Evolutionary conservation across 768 basidiomycete genomes (phyloP), one percentile per base, ranked within the genome.

Genomic region (Rhizopogon rudus): DNA sequence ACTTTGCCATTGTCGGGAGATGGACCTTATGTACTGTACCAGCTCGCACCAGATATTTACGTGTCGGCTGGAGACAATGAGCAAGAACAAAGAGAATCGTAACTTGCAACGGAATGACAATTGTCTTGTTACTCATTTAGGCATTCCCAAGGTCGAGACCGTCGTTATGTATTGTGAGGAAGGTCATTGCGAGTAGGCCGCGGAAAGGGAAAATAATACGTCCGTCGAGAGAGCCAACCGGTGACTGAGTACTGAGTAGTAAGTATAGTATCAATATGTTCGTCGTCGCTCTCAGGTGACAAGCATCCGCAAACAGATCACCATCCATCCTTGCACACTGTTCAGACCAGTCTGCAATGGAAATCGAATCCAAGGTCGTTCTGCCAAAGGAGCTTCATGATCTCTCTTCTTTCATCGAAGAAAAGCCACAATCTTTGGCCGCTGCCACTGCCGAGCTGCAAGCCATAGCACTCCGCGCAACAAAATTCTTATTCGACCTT

Each of bases 401-500:
- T 44, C 76, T 91, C 41, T 80, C 86, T 20, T 66, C 68, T n/a
- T 65, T 85, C 33, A 68, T 90, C 10, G 82, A 83, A 35, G 71
- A 76, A 40, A 72, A 73, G 31, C 77, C 81, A 25, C 81, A 87
- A 65, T 72, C 71, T 7, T 71, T 91, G 57, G 79, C 80, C n/a
- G 64, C 69, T 9, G 82, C 84, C 44, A 81, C 73, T 66, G 60
- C 70, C 44, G 79, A 80, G 41, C 75, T 90, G 29, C 78, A 78
- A 42, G 65, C 69, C 51, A 78, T 82, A 49, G 84, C 88, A 16
- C 72, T 93, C 28, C 67, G 73, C 52, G 88, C 88, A n/a, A 71
- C 86, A 20, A 88, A 91, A 72, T 82, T 79, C 63, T 69, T 90
- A 13, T 93, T 91, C 60, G 87, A 92, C 67, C 71, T 85, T 50